phyloP scores from a whole-genome alignment of 164 flowering plant species.

The Berberis thunbergii region DNA sequence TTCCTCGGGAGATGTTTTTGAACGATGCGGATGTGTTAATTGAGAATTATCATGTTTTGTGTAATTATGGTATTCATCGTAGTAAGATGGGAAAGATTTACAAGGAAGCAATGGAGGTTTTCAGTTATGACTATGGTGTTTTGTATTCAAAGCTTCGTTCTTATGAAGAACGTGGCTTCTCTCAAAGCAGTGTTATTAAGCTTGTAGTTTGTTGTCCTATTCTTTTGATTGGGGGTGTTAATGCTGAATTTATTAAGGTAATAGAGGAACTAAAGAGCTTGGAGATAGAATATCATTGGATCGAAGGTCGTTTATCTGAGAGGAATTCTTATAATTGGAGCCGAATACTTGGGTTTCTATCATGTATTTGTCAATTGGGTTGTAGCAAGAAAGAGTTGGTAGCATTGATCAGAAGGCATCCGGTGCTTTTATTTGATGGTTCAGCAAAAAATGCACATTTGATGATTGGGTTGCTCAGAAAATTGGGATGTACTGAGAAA shows the following conservation, averaged over 20 bases:
- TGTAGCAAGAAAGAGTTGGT: slow-evolving; percentile 32
- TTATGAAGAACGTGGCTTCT: slow-evolving; percentile 41
- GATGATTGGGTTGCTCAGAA: slow-evolving; percentile 35
- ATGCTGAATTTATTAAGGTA: slow-evolving; percentile 24
- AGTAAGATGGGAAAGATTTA: slow-evolving; percentile 45
- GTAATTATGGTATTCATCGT: slow-evolving; percentile 52
- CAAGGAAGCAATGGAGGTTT: slow-evolving; percentile 37
- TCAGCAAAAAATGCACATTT: slow-evolving; percentile 33
- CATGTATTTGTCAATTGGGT: slow-evolving; percentile 26
- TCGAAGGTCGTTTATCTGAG: slow-evolving; percentile 28
- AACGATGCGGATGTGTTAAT: slow-evolving; percentile 45
- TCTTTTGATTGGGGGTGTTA: slow-evolving; percentile 39
- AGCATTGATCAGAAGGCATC: slow-evolving; percentile 27
- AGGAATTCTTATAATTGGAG: slow-evolving; percentile 42
- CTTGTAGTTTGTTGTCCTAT: slow-evolving; percentile 37
- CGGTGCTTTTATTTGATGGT: slow-evolving; percentile 39
- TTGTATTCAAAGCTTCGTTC: slow-evolving; percentile 38
- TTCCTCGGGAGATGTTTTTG: slow-evolving; percentile 45
- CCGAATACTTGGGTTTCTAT: slow-evolving; percentile 26
- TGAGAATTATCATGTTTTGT: slow-evolving; percentile 45
- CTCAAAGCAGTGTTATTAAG: slow-evolving; percentile 28
- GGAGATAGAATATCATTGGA: slow-evolving; percentile 40
- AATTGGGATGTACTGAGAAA: slow-evolving; percentile 31
- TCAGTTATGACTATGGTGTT: slow-evolving; percentile 35
- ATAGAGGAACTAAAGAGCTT: slow-evolving; percentile 26